Evolutionary conservation across 108 stramenopile species (phyloP).

Genomic region (Cyclotella distinguenda): DNA sequence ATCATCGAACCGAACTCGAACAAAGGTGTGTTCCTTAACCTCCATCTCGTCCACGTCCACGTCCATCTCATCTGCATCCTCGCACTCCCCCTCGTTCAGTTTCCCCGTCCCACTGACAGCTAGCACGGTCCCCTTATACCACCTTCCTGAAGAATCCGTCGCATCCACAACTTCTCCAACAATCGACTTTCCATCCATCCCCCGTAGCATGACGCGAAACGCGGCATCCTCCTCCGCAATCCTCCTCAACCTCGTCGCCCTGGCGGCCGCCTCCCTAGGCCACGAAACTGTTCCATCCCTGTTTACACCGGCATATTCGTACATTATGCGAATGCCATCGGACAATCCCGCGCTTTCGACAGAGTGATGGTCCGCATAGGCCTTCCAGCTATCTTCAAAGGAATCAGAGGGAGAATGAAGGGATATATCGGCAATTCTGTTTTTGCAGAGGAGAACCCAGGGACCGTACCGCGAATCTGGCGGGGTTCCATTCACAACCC

Average conservation of each 20-base stretch:
- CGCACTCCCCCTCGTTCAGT: conserved; percentile 21
- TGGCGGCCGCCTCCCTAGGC: conserved; percentile 88
- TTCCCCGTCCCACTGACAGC: conserved; percentile 43
- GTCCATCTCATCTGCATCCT: conserved; percentile 5
- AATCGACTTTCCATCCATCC: conserved; percentile 52
- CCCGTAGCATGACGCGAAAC: conserved; percentile 64
- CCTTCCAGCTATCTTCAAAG: conserved; percentile 60
- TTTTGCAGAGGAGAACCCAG: conserved; percentile 80
- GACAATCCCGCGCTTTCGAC: conserved; percentile 67
- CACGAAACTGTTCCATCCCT: conserved; percentile 68
- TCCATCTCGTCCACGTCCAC: conserved; percentile 1
- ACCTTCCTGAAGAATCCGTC: conserved; percentile 79
- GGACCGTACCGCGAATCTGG: conserved; percentile 71
- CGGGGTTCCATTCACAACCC: conserved; percentile 35
- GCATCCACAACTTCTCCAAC: conserved; percentile 62
- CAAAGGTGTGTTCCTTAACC: conserved; percentile 50
- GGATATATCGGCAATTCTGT: conserved; percentile 57
- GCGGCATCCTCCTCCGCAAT: conserved; percentile 72
- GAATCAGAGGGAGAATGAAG: conserved; percentile 37
- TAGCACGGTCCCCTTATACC: conserved; percentile 74
- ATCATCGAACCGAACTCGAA: conserved; percentile 73
- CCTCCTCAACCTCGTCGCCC: conserved; percentile 64
- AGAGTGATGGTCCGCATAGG: conserved; percentile 68
- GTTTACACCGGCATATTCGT: conserved; percentile 69
- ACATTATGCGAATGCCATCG: conserved; percentile 69